A percentile compares a stretch with the other conserved stretches of the same genome.
These are phyloP conservation scores for Caloboletus inedulis DNA, from an alignment of 1,284 basidiomycete species.

Conservation along the genomic window DNA sequence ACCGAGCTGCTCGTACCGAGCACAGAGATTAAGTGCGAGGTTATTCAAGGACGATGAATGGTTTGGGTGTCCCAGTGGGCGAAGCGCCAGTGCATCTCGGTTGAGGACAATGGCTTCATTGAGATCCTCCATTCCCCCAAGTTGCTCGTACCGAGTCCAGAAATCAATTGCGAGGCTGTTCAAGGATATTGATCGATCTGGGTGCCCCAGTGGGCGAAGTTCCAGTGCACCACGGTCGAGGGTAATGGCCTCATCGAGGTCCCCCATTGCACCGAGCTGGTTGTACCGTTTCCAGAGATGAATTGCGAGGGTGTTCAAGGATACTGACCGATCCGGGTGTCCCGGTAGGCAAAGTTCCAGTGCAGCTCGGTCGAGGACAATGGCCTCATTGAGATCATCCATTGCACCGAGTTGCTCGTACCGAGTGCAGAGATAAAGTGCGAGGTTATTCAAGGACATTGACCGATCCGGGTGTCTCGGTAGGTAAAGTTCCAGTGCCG, in stretches of 20 bases:
- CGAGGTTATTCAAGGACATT: background rate
- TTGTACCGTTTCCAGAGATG: background rate
- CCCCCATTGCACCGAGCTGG: background rate
- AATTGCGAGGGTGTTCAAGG: background rate
- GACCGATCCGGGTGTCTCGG: background rate
- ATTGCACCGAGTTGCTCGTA: background rate
- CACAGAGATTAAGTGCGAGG: background rate
- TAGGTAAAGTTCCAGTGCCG: background rate
- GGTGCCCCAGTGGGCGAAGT: background rate
- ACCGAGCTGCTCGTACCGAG: background rate
- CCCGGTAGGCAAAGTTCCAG: background rate
- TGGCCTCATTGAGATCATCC: too few relatives aligned
- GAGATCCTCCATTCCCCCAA: background rate
- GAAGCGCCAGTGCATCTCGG: background rate
- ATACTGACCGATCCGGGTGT: background rate
- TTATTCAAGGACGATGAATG: background rate
- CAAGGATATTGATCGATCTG: background rate
- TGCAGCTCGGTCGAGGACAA: background rate
- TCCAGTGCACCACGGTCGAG: background rate
- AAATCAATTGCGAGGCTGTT: background rate
- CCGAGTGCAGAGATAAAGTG: background rate
- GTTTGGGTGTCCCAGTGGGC: background rate
- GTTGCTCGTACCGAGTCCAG: background rate
- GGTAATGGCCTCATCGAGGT: background rate
- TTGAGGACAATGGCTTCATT: background rate